Evolutionary conservation across 2,329 filamentous ascomycete genomes (phyloP).

Genomic region (Colletotrichum cuscutae): DNA sequence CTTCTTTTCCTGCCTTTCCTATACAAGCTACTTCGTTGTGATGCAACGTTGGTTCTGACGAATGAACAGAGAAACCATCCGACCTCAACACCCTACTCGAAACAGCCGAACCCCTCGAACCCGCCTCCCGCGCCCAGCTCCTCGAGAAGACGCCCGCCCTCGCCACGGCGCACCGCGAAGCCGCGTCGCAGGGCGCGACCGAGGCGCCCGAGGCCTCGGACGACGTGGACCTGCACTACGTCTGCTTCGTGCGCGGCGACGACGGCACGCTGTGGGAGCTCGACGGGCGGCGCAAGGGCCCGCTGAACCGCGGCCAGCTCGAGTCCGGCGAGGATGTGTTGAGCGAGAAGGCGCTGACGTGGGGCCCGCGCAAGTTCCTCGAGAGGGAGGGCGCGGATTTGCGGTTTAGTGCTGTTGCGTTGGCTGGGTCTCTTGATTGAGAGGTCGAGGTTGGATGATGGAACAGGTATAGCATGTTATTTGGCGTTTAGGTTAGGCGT

Average conservation of each 20-base stretch:
- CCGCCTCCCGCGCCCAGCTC: slow-evolving; percentile 73
- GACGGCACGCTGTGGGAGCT: slow-evolving; percentile 73
- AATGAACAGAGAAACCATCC: slow-evolving; percentile 55
- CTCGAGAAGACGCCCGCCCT: slow-evolving; percentile 82
- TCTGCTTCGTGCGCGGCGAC: slow-evolving; percentile 85
- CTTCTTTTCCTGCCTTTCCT: not conserved
- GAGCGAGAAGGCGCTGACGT: slow-evolving; percentile 77
- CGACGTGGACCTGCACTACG: slow-evolving; percentile 92
- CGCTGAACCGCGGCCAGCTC: slow-evolving; percentile 65
- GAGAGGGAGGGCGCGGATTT: slow-evolving; percentile 65
- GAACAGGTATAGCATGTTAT: not conserved
- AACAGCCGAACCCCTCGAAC: slow-evolving; percentile 76
- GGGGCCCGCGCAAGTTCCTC: slow-evolving; percentile 71
- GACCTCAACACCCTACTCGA: slow-evolving; percentile 73
- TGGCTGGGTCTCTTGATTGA: slow-evolving; percentile 63
- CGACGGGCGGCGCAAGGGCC: slow-evolving; percentile 68
- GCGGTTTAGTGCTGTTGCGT: slow-evolving; percentile 68
- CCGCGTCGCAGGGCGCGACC: slow-evolving; percentile 83
- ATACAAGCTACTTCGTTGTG: not conserved
- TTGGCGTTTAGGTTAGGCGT: slow-evolving; percentile 14
- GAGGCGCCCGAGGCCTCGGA: slow-evolving; percentile 80
- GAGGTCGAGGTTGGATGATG: not conserved
- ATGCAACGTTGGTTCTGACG: not conserved
- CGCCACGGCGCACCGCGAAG: slow-evolving; percentile 81
- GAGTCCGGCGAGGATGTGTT: slow-evolving; percentile 74